phyloP scores from a whole-genome alignment of 2,329 filamentous ascomycete genomes.

The Emmonsia crescens region DNA sequence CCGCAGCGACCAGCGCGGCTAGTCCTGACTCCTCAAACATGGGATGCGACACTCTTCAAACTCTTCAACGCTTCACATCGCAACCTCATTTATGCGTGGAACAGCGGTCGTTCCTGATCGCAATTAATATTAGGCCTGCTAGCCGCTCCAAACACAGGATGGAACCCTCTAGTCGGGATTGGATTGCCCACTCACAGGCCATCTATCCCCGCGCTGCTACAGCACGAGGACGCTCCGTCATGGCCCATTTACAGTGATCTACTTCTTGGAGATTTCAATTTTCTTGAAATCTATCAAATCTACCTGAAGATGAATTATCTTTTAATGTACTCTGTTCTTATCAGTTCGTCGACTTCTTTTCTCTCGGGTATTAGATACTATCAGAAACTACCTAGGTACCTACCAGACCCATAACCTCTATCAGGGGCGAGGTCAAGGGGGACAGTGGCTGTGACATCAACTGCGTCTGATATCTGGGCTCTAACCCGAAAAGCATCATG shows the following conservation, averaged over 20 bases:
- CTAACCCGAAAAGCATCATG: background rate
- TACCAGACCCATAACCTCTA: too few relatives aligned
- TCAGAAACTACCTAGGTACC: background rate
- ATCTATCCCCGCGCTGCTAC: background rate
- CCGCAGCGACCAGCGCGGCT: background rate
- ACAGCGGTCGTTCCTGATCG: background rate
- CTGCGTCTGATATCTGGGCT: background rate
- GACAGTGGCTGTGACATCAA: background rate
- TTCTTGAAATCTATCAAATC: background rate
- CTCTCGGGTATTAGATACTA: background rate
- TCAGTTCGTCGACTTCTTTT: background rate
- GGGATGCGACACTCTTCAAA: constrained; percentile 5
- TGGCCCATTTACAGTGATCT: background rate
- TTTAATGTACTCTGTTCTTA: background rate
- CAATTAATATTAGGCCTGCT: background rate
- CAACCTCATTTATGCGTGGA: constrained; percentile 4
- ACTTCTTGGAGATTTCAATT: background rate
- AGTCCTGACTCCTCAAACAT: constrained; percentile 1
- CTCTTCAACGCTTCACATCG: constrained; percentile 1
- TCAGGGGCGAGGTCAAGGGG: background rate
- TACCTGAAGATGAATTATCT: background rate
- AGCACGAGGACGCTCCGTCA: background rate
- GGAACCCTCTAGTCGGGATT: background rate
- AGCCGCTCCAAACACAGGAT: background rate
- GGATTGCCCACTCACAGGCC: too few relatives aligned